Base-by-base conservation (phyloP, 176 grass and related monocot genomes). In the Bothriochloa decipiens region DNA sequence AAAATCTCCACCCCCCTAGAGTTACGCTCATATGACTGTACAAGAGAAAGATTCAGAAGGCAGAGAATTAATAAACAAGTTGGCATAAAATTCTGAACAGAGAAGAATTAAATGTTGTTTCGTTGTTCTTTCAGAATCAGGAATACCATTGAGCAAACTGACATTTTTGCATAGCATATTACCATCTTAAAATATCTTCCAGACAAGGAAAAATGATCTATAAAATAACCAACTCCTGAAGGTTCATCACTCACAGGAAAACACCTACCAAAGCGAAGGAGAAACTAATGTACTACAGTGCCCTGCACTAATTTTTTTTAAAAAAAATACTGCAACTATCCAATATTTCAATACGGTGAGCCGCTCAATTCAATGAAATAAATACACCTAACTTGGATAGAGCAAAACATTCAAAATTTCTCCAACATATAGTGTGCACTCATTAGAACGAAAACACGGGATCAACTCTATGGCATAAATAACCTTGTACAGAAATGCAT, bases 1-100 rank as follows among this genome's bases (percentile, higher is more conserved):
- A 98, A 98, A 87, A 98, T 90, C 87, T 98, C 87, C 36, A 98
- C 74, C 13, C 93, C 96, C 69, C 96, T 98, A 16, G 91, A 91
- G 81, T 98, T 98, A 84, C 57, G 60, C 52, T 95, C 93, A 83
- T 89, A 93, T 78, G 83, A 89, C 96, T 98, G 84, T 45, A 37
- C 18, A 18, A 90, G 68, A 60, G 46, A 20, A 68, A 43, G 55
- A 65, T 23, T 63, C 16, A 36, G 50, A 91, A 8, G 4, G 45
- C 16, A 42, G 8, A 83, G 3, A 72, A 88, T 65, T 49, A 76
- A 81, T 66, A 23, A 91, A 74, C 10, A 83, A 78, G 39, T 42
- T 70, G n/a, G 14, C 39, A 43, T 22, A 76, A 87, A 26, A 9
- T 70, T 28, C 20, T 28, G 73, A 61, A 79, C 12, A 29, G 5